Conservation (phyloP, 768 basidiomycete genomes). For the Paxillus involutus region DNA sequence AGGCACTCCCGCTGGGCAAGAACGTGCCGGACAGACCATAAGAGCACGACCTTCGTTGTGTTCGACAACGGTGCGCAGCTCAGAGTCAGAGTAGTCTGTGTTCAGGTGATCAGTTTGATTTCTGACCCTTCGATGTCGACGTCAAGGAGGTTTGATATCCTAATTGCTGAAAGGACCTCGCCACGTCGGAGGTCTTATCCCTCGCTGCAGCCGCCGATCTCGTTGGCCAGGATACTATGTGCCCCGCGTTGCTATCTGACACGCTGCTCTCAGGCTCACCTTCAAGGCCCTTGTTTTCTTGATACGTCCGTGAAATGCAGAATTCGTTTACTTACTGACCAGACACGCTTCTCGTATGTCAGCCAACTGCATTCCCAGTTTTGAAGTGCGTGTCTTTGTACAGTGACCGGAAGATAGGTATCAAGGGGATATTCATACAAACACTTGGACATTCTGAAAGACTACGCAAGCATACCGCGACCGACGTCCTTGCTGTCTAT, state of each 20-base stretch:
- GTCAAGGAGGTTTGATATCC: slow-evolving; percentile 27
- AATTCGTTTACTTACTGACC: no score
- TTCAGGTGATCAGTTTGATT: slow-evolving; percentile 15
- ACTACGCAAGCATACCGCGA: background rate
- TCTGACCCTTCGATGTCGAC: slow-evolving; percentile 22
- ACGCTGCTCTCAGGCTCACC: no score
- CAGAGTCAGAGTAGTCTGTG: slow-evolving; percentile 20
- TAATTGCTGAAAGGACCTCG: no score
- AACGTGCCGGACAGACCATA: slow-evolving; percentile 28
- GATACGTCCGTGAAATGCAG: no score
- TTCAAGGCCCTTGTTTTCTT: no score
- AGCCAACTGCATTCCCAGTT: no score
- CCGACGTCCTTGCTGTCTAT: slow-evolving; percentile 8
- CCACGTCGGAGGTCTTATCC: no score
- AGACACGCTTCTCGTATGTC: no score
- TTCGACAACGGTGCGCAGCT: slow-evolving; percentile 23
- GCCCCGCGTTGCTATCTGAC: no score
- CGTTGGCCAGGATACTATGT: no score
- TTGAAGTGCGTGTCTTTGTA: no score
- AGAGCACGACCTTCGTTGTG: slow-evolving; percentile 34
- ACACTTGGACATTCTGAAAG: background rate
- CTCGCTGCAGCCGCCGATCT: no score
- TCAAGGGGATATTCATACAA: background rate
- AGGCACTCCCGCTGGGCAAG: slow-evolving; percentile 16
- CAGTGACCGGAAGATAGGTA: background rate